Percentiles rank a stretch among this genome's conserved stretches.
phyloP scores from a whole-genome alignment of 73 alveolate genomes.

The Stentor coeruleus region DNA sequence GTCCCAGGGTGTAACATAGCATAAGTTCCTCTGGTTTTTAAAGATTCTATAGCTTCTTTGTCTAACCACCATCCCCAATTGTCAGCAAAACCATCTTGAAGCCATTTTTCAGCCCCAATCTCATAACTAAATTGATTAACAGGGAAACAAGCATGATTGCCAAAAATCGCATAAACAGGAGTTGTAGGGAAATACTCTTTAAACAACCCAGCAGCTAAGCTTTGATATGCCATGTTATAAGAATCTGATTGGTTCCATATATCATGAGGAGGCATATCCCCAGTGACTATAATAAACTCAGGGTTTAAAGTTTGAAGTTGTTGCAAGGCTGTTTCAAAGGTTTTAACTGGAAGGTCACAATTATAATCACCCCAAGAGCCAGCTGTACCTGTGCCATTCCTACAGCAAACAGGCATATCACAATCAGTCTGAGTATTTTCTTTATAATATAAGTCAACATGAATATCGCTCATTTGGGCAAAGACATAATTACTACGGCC shows the following conservation, averaged over 20 bases:
- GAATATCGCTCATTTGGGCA: constrained; percentile 83
- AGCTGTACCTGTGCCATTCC: constrained; percentile 67
- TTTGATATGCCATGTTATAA: constrained; percentile 45
- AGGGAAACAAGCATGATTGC: constrained; percentile 67
- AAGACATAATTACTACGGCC: constrained; percentile 43
- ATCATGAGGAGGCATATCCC: constrained; percentile 63
- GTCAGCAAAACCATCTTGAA: neutral
- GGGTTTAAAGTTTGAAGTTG: constrained; percentile 53
- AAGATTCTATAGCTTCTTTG: constrained; percentile 54
- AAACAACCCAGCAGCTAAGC: constrained; percentile 43
- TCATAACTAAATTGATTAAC: constrained; percentile 46
- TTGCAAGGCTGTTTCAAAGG: constrained; percentile 54
- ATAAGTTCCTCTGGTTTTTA: constrained; percentile 57
- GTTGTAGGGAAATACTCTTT: constrained; percentile 49
- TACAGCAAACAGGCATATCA: constrained; percentile 75
- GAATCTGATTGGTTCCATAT: constrained; percentile 57
- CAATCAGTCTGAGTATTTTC: constrained; percentile 71
- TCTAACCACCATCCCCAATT: constrained; percentile 20
- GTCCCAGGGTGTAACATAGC: constrained; percentile 41
- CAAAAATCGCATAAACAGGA: constrained; percentile 60
- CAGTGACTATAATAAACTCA: constrained; percentile 63
- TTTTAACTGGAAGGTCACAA: constrained; percentile 68
- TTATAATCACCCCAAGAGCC: constrained; percentile 71
- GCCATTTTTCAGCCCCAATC: constrained; percentile 41
- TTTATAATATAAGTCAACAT: constrained; percentile 70